Conservation (phyloP, 805 yeast genomes). For the Metschnikowia amazonensis region DNA sequence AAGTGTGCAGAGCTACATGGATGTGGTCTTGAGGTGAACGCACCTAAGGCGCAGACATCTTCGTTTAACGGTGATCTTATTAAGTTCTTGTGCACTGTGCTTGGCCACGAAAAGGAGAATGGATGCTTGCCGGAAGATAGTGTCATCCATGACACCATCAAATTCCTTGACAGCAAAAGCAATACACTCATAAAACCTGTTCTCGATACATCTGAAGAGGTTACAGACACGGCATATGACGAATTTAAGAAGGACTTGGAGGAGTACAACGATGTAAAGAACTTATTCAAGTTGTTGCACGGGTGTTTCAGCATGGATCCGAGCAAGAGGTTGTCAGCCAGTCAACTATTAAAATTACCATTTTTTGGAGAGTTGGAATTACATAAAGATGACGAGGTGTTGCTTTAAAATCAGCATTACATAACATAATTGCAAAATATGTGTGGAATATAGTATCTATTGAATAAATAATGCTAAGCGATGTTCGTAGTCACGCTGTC, state of each 20-base stretch:
- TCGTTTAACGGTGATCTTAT: conserved; percentile 30
- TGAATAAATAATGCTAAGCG: conserved; percentile 3
- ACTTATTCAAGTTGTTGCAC: conserved; percentile 53
- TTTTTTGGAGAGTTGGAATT: conserved; percentile 50
- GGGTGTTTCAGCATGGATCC: conserved; percentile 59
- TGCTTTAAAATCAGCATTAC: conserved; percentile 10
- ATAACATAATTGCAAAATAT: not conserved
- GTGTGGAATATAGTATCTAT: not conserved
- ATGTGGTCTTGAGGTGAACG: conserved; percentile 63
- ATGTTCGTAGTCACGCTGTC: conserved; percentile 14
- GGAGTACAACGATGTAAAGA: conserved; percentile 38
- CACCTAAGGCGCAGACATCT: conserved; percentile 18
- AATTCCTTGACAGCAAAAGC: conserved; percentile 44
- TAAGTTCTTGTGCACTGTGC: conserved; percentile 27
- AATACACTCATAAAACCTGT: conserved; percentile 28
- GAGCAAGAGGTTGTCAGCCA: conserved; percentile 52
- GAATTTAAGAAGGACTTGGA: conserved; percentile 20
- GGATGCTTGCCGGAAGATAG: conserved; percentile 68
- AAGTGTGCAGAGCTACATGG: conserved; percentile 85
- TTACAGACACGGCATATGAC: conserved; percentile 14
- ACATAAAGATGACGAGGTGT: conserved; percentile 33
- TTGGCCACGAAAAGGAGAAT: conserved; percentile 44
- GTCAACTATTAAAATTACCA: conserved; percentile 51
- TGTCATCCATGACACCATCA: conserved; percentile 62
- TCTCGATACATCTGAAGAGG: conserved; percentile 14